A percentile compares a stretch with the other conserved stretches of the same genome.
phyloP scores from a whole-genome alignment of 2,329 filamentous ascomycete genomes.

The Curvularia hawaiiensis region DNA sequence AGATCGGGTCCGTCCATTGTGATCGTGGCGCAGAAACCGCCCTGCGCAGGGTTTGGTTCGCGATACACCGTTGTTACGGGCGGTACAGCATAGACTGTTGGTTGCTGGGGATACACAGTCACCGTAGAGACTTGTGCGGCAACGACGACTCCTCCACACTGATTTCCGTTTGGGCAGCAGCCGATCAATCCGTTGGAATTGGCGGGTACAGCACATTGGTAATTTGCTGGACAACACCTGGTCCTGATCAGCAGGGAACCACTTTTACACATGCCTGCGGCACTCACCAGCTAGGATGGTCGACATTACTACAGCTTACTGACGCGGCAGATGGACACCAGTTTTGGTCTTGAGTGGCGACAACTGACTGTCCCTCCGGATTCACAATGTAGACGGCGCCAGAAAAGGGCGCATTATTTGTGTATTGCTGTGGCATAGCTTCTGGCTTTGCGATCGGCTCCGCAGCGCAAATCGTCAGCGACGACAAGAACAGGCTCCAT shows the following conservation, averaged over 20 bases:
- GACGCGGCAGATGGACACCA: constrained; percentile 44
- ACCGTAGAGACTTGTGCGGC: constrained; percentile 43
- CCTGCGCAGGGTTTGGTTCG: constrained; percentile 30
- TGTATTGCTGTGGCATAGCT: constrained; percentile 35
- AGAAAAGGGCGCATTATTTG: constrained; percentile 48
- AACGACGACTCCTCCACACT: constrained; percentile 41
- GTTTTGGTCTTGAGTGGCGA: constrained; percentile 40
- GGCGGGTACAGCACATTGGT: constrained; percentile 40
- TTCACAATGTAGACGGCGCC: constrained; percentile 48
- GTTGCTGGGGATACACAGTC: constrained; percentile 39
- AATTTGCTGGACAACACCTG: constrained; percentile 47
- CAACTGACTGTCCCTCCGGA: constrained; percentile 40
- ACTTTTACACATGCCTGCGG: background rate
- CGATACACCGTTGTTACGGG: constrained; percentile 33
- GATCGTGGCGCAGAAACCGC: constrained; percentile 46
- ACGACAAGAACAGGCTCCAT: constrained; percentile 15
- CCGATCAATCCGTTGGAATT: constrained; percentile 44
- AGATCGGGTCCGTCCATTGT: constrained; percentile 44
- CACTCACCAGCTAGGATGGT: constrained; percentile 51
- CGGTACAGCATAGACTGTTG: constrained; percentile 39
- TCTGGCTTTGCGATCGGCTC: constrained; percentile 35
- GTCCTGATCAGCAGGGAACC: constrained; percentile 1
- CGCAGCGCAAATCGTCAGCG: constrained; percentile 26
- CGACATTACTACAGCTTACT: constrained; percentile 50
- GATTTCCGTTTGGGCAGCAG: constrained; percentile 45